Base-by-base conservation (phyloP, 495 filamentous ascomycete species). In the Aspergillus cristatus region DNA sequence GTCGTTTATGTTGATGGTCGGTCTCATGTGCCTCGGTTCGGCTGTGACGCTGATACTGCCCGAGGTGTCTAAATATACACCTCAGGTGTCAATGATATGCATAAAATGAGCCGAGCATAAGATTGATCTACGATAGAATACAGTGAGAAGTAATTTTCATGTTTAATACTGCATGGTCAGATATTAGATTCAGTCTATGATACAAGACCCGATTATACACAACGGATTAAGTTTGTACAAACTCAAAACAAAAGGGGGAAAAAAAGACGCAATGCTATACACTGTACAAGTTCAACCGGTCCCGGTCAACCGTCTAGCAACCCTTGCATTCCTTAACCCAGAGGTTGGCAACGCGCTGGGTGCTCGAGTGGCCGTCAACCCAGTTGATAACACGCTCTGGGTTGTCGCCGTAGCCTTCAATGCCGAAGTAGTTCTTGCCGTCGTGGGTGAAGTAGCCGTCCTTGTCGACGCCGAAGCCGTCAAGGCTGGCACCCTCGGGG, bases 241-340 rank as follows among this genome's bases (percentile, higher is more conserved):
- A 24, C 20, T 8, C 20, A 24, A 24, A 24, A 4, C 20, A 24
- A 24, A 24, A 24, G 8, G 20, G 8, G 4, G 8, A 24, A 24
- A 8, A 24, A 24, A 24, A 24, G 20, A 24, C n/a, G n/a, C n/a
- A n/a, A n/a, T n/a, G n/a, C n/a, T n/a, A n/a, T n/a, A n/a, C n/a
- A n/a, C n/a, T n/a, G n/a, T n/a, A n/a, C n/a, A n/a, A n/a, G n/a
- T n/a, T n/a, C n/a, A n/a, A n/a, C n/a, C n/a, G n/a, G n/a, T n/a
- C n/a, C n/a, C n/a, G n/a, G n/a, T n/a, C n/a, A 24, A 24, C 5
- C 4, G 12, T 14, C n/a, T 30, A 30, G 28, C 28, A 30, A 11
- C 28, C 43, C 49, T 44, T 54, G 32, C 46, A 52, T 42, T 61
- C 55, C 53, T 59, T 57, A 6, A 62, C 58, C 38, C 41, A 57